These are phyloP conservation scores for Diaporthe capsici DNA, from an alignment of 2,329 filamentous ascomycete genomes.

Conservation along the genomic window DNA sequence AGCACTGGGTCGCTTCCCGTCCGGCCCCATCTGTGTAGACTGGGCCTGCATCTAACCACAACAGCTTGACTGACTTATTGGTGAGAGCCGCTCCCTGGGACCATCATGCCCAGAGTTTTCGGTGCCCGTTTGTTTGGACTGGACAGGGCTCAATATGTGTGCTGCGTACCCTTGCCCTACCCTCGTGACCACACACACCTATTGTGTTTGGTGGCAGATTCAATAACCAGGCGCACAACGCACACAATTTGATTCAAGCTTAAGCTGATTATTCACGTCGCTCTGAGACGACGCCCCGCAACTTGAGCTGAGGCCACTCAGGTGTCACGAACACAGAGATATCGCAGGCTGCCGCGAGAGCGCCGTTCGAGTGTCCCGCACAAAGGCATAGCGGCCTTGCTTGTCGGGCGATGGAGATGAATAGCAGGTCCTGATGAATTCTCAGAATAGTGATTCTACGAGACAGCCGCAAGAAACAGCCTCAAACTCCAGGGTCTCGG, in stretches of 20 bases:
- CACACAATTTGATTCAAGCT: background rate
- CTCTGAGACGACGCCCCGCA: background rate
- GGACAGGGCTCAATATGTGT: background rate
- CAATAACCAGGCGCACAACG: background rate
- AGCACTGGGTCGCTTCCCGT: too few species aligned
- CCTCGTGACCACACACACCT: background rate
- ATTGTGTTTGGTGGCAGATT: background rate
- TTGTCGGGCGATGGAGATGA: background rate
- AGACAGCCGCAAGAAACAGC: too few species aligned
- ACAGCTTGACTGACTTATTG: background rate
- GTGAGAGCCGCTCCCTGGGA: background rate
- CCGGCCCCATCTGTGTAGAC: background rate
- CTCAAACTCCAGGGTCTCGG: too few species aligned
- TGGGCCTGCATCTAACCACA: too few species aligned
- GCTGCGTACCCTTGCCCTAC: too few species aligned
- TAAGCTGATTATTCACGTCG: background rate
- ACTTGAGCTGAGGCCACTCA: background rate
- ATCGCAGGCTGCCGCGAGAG: background rate
- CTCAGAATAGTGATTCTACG: too few species aligned
- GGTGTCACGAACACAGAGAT: background rate
- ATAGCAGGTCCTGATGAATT: background rate
- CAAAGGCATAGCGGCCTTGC: background rate
- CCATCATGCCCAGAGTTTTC: background rate
- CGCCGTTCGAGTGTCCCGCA: background rate
- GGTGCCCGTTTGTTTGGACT: background rate